These are phyloP conservation scores for Dispira parvispora DNA, from an alignment of 192 early-diverging fungal genomes.

Conservation along the genomic window DNA sequence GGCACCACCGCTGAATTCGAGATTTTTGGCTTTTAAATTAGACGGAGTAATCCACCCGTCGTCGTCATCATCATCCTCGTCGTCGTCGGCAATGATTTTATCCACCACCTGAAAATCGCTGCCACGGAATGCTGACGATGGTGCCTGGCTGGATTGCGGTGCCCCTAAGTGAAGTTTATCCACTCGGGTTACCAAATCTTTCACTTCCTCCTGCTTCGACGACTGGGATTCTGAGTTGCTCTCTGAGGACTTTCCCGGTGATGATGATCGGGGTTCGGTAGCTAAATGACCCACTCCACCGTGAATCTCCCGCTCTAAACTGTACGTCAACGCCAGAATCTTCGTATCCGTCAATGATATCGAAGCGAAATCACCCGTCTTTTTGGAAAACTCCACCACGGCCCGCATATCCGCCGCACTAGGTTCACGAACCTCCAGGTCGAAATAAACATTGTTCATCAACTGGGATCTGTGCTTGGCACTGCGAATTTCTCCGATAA, in stretches of 20 bases:
- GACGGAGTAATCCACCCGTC: conserved; percentile 90
- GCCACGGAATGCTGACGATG: neutral
- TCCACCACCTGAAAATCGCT: conserved; percentile 11
- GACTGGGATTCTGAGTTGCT: conserved; percentile 8
- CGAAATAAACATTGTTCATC: conserved; percentile 15
- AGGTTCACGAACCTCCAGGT: conserved; percentile 16
- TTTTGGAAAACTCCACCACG: conserved; percentile 71
- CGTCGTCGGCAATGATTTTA: neutral
- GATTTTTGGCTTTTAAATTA: conserved; percentile 39
- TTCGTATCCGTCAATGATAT: conserved; percentile 73
- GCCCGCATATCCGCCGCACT: conserved; percentile 23
- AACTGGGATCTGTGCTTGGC: conserved; percentile 37
- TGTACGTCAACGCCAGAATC: conserved; percentile 75
- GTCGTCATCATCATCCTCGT: conserved; percentile 12
- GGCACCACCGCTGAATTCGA: conserved; percentile 31
- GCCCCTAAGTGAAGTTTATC: conserved; percentile 8
- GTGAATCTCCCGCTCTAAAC: conserved; percentile 65
- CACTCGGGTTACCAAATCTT: neutral
- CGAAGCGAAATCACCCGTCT: conserved; percentile 77
- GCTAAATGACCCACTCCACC: conserved; percentile 46
- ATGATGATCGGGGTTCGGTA: conserved; percentile 39
- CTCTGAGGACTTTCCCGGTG: too few species aligned
- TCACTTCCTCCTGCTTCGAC: conserved; percentile 11
- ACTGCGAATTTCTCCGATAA: conserved; percentile 70
- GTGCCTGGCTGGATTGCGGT: neutral